These are phyloP conservation scores for Cytospora schulzeri DNA, from an alignment of 2,329 filamentous ascomycete genomes.

Conservation along the genomic window DNA sequence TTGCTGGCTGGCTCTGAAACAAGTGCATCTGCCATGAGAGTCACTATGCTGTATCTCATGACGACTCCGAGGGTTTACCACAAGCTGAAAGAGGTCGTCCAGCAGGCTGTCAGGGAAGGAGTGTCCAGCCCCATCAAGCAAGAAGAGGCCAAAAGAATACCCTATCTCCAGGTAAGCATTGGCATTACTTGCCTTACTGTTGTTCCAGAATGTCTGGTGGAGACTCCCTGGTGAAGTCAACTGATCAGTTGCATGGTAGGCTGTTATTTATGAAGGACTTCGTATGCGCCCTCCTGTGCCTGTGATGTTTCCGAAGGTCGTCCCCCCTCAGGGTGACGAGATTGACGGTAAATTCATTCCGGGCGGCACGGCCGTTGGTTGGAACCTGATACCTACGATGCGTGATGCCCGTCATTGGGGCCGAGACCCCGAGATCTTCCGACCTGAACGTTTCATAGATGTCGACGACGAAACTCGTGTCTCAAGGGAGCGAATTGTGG, in stretches of 20 bases:
- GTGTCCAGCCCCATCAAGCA: constrained; percentile 16
- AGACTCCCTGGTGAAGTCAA: no score
- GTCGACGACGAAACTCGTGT: constrained; percentile 41
- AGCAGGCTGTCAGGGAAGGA: not conserved
- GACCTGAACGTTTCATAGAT: constrained; percentile 60
- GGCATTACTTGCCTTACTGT: not conserved
- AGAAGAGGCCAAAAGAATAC: constrained; percentile 9
- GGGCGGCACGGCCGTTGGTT: constrained; percentile 33
- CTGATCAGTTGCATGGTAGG: not conserved
- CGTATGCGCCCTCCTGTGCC: constrained; percentile 15
- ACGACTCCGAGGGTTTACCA: constrained; percentile 24
- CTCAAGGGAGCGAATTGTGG: constrained; percentile 38
- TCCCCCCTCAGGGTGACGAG: constrained; percentile 35
- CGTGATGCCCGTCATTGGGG: constrained; percentile 38
- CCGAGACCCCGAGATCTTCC: constrained; percentile 58
- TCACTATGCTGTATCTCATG: constrained; percentile 35
- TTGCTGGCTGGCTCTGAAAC: constrained; percentile 53
- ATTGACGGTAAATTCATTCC: constrained; percentile 37
- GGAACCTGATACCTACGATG: constrained; percentile 25
- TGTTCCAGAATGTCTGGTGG: no score
- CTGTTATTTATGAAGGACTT: constrained; percentile 19
- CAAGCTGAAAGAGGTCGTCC: constrained; percentile 24
- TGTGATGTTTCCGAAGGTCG: constrained; percentile 29
- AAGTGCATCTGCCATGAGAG: constrained; percentile 50
- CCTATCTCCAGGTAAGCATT: constrained; percentile 13